These are phyloP conservation scores for Chenopodium formosanum DNA, from an alignment of 148 eudicot species.

Conservation along the genomic window DNA sequence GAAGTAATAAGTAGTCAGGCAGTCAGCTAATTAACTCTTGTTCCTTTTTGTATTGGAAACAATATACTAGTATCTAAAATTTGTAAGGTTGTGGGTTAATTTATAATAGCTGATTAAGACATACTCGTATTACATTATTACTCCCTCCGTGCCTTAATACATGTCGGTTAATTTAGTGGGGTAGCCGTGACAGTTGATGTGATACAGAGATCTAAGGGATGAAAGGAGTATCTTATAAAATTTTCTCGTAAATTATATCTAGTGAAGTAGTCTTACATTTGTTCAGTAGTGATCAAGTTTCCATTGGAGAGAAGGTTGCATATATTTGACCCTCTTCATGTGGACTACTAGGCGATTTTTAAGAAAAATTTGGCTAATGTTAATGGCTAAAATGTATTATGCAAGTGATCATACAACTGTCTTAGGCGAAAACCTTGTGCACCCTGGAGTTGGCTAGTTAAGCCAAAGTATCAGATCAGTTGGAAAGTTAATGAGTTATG, in stretches of 20 bases:
- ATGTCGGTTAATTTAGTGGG: too few relatives aligned
- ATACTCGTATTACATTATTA: not conserved
- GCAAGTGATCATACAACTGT: not conserved
- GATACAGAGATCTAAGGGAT: not conserved
- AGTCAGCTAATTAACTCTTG: not conserved
- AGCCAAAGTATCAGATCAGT: not conserved
- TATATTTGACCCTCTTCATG: not conserved
- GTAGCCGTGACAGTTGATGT: not conserved
- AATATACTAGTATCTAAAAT: too few relatives aligned
- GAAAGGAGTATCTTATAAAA: not conserved
- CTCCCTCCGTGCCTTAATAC: not conserved
- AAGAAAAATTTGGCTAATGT: not conserved
- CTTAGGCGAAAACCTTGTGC: not conserved
- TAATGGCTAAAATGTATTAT: not conserved
- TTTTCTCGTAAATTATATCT: not conserved
- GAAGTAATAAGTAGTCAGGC: not conserved
- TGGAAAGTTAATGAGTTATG: not conserved
- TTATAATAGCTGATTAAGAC: not conserved
- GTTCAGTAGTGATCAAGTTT: not conserved
- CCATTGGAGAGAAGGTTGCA: not conserved
- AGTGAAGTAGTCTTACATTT: not conserved
- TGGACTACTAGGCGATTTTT: not conserved
- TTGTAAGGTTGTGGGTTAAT: not conserved
- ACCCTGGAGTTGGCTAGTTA: not conserved
- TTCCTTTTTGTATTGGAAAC: too few relatives aligned